Percentiles rank a stretch among this genome's conserved stretches.
Evolutionary conservation across 2,329 filamentous ascomycete species (phyloP).

Genomic region (Fusarium anthophilum): DNA sequence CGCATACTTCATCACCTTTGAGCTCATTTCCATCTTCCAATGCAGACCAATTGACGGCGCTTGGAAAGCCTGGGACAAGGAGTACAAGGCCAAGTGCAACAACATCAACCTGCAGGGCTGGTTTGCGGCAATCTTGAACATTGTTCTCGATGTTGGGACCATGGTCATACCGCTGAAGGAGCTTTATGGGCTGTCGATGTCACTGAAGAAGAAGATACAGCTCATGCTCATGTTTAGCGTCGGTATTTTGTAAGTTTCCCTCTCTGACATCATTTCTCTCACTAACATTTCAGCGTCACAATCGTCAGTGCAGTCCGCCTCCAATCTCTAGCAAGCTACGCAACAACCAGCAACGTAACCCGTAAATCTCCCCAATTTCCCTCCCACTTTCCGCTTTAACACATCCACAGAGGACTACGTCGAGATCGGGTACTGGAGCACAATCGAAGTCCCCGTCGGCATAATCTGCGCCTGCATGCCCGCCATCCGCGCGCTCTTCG

Average conservation of each 20-base stretch:
- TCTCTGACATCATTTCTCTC: fast-evolving
- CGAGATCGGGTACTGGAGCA: conserved; percentile 42
- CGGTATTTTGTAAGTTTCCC: neutral
- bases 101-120: conserved; percentile 58
- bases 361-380: neutral
- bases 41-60: conserved; percentile 58
- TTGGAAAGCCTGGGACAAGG: conserved; percentile 60
- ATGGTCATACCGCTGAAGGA: conserved; percentile 4
- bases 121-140: conserved; percentile 59
- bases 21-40: conserved; percentile 54
- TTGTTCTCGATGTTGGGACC: conserved; percentile 54
- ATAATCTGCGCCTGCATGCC: conserved; percentile 47
- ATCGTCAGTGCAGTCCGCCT: conserved; percentile 15
- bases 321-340: conserved; percentile 10
- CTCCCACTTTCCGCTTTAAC: neutral
- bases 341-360: conserved; percentile 16
- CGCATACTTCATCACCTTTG: conserved; percentile 32
- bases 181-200: conserved; percentile 5
- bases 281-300: conserved; percentile 5
- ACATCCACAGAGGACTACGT: conserved; percentile 35
- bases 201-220: conserved; percentile 12
- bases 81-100: conserved; percentile 56
- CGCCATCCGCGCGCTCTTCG: conserved; percentile 30
- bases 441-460: conserved; percentile 43
- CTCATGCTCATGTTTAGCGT: conserved; percentile 25